A percentile compares a stretch with the other conserved stretches of the same genome.
phyloP scores from a whole-genome alignment of 2,329 filamentous ascomycete species.

The Apiospora arundinis region DNA sequence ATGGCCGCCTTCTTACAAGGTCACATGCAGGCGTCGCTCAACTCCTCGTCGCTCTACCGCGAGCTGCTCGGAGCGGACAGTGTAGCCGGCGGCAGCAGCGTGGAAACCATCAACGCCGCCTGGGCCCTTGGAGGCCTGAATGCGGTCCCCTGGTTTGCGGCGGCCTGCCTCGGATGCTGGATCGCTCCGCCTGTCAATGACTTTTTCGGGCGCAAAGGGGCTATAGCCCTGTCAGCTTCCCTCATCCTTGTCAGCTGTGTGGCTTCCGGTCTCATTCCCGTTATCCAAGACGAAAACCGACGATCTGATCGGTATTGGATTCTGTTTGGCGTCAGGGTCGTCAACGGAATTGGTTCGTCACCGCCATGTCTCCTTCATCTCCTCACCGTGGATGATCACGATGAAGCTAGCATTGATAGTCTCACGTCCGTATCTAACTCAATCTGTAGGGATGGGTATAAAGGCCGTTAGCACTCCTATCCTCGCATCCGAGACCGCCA shows the following conservation, averaged over 20 bases:
- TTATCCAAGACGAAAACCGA: not conserved
- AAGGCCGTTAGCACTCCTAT: conserved; percentile 56
- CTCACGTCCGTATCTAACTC: not conserved
- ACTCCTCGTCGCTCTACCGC: conserved; percentile 45
- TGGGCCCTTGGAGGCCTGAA: conserved; percentile 50
- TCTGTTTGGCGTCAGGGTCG: conserved; percentile 19
- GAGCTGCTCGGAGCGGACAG: not conserved
- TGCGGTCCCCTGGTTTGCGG: conserved; percentile 47
- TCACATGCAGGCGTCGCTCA: conserved; percentile 52
- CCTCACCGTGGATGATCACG: not conserved
- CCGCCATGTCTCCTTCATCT: too few species aligned
- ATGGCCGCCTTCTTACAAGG: conserved; percentile 52
- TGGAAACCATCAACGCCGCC: conserved; percentile 28
- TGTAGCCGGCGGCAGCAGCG: too few species aligned
- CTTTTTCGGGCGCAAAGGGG: conserved; percentile 47
- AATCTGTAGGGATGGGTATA: conserved; percentile 50
- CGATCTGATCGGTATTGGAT: not conserved
- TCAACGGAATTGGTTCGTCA: conserved; percentile 25
- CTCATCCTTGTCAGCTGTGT: conserved; percentile 48
- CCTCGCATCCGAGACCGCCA: conserved; percentile 52
- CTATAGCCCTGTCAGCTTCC: conserved; percentile 46
- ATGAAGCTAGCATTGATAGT: not conserved
- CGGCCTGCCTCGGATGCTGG: conserved; percentile 47
- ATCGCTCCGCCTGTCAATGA: conserved; percentile 50
- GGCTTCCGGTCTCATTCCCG: conserved; percentile 25